Evolutionary conservation across 148 eudicot species (phyloP), one percentile per base, ranked within the genome.

Genomic region (Rhododendron griersonianum): DNA sequence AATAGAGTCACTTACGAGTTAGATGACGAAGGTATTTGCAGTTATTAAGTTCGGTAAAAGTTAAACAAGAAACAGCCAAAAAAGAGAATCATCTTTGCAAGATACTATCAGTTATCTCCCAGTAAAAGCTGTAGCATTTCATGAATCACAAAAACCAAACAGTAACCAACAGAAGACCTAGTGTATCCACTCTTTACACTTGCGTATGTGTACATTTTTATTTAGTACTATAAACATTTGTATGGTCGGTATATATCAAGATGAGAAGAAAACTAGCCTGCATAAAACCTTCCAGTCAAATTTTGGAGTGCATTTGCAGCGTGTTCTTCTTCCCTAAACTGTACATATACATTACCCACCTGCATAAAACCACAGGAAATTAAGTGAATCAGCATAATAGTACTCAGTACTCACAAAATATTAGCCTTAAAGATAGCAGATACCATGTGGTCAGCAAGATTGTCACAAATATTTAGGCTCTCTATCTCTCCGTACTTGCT

Each of bases 381-480:
- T 39, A 79, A 85, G 25, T 45, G 30, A 78, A 59, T 41, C n/a
- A 5, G 41, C 28, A 39, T 23, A 11, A 47, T 47, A 47, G 50
- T 47, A 47, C 45, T 48, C 51, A 51, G 6, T 76, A 84, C 63
- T 35, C 50, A 73, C 3, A 50, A 65, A 51, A 13, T 25, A 81
- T 30, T 79, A 55, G 28, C 18, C 30, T 18, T 84, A 16, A 10
- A 45, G 47, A 25, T 48, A 33, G n/a, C 0, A 77, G 11, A 74
- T 93, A 93, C 99, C 99, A 96, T 96, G 89, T 95, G 99, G 86
- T 96, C 99, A 86, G 98, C 96, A 89, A 96, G 88, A 90, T 96
- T 96, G 88, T 96, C 99, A 89, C 99, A 96, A 35, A 96, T 93
- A 81, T 96, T 96, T 78, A 96, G 90, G 90, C 92, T 91, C 89